Base-by-base conservation (phyloP, 2,329 filamentous ascomycete genomes). In the Scleromitrula shiraiana region DNA sequence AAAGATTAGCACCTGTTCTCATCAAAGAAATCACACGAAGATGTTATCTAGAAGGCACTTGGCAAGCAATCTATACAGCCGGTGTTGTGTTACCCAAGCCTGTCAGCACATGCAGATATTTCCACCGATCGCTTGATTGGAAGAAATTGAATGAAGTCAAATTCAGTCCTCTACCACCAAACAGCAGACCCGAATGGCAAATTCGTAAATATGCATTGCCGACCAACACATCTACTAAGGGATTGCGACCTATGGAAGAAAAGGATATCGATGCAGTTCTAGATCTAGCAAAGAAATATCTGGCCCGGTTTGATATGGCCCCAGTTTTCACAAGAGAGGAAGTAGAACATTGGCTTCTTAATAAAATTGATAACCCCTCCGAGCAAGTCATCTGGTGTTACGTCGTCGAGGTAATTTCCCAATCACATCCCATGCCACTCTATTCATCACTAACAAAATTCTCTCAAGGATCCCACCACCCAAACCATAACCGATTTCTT, bases 1-100 rank as follows among this genome's bases (percentile, higher is more conserved):
- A 97, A 73, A 83, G 93, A 46, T 80, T 98, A 36, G 83, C 93
- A 0, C 93, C 93, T 0, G 85, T 97, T 2, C 79, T 98, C 45
- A 98, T 98, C 73, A 96, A 96, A 68, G 93, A 98, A 66, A 88
- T 98, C 59, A 98, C 93, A 5, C 84, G 93, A 40, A 79, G 89
- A 54, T 95, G 88, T 73, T 94, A 97, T 67, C 70, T 89, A 40
- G 75, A 85, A 55, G 86, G 83, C 49, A 84, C 94, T 56, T 97
- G 85, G 76, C 93, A 98, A 68, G 93, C 91, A 41, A 87, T 98
- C 50, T 97, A 96, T 71, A 98, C 93, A 1, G 93, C 84, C 23
- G 93, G 93, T 32, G 83, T 91, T 17, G 82, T 98, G 32, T 76
- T 98, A 2, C 93, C 93, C 23, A 95, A 84, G 30, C 93, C 93